Percentiles rank a stretch among this genome's conserved stretches.
Conservation (phyloP, 192 early-diverging fungal genomes). For the Chytriomyces sp. region DNA sequence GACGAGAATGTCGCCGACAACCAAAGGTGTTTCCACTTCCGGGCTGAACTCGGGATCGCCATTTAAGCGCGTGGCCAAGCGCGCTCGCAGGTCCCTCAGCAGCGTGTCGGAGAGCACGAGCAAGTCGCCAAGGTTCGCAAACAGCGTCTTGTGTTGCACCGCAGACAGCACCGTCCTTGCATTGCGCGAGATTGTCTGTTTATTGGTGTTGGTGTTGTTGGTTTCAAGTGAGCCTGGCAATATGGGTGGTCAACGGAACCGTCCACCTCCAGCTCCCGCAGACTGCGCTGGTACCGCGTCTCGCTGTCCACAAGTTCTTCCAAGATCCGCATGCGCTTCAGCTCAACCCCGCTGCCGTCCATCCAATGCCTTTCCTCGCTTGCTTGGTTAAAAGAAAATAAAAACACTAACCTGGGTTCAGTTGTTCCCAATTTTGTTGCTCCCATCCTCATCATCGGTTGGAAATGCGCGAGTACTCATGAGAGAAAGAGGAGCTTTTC, state of each 20-base stretch:
- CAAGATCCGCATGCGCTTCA: neutral
- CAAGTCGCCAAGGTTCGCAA: constrained; percentile 11
- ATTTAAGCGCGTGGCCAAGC: neutral
- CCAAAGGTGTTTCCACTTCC: neutral
- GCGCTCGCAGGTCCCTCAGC: neutral
- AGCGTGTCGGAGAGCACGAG: neutral
- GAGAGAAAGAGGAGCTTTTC: no score
- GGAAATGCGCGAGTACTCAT: no score
- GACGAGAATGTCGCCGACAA: neutral
- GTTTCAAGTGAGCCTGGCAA: neutral
- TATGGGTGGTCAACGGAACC: neutral
- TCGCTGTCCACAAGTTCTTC: constrained; percentile 10
- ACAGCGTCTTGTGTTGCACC: neutral
- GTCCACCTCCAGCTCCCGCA: neutral
- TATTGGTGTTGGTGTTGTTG: neutral
- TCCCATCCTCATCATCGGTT: no score
- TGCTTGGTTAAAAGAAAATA: no score
- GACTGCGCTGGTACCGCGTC: neutral
- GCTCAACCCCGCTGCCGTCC: no score
- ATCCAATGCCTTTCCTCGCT: no score
- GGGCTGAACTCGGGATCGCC: no score
- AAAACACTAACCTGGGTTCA: no score
- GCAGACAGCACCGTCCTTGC: neutral
- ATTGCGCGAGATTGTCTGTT: neutral
- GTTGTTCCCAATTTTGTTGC: no score